phyloP scores from a whole-genome alignment of 2,329 filamentous ascomycete species.

The Diaporthe longicolla region DNA sequence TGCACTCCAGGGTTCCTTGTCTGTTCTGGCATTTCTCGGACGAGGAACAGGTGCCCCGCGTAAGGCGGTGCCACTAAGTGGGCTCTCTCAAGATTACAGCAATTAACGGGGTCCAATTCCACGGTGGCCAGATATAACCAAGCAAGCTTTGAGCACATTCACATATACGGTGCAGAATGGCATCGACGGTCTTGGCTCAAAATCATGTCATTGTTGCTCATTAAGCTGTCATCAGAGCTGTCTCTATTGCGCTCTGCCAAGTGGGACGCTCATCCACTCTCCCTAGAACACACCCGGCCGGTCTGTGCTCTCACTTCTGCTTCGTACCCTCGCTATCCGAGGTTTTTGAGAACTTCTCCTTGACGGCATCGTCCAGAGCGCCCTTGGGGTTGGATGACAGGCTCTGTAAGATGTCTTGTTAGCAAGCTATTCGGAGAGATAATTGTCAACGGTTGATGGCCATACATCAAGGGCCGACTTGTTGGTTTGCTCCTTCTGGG shows the following conservation, averaged over 20 bases:
- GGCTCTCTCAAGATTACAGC: background rate
- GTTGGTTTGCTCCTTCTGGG: slow-evolving; percentile 67
- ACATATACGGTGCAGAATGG: too few species aligned
- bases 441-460: background rate
- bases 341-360: slow-evolving; percentile 72
- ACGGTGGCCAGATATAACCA: background rate
- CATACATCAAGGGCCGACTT: slow-evolving; percentile 66
- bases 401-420: slow-evolving; percentile 52
- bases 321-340: slow-evolving; percentile 3
- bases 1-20: background rate
- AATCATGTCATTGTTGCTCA: slow-evolving; percentile 1
- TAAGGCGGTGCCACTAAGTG: background rate
- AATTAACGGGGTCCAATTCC: background rate
- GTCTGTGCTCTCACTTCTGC: slow-evolving; percentile 10
- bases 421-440: slow-evolving; percentile 39
- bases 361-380: slow-evolving; percentile 71
- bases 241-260: background rate
- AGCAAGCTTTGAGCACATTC: background rate
- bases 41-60: background rate
- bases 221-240: slow-evolving; percentile 1
- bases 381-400: slow-evolving; percentile 77
- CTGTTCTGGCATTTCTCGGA: background rate
- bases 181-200: background rate
- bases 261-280: background rate
- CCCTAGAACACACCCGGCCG: background rate